Base-by-base conservation (phyloP, 768 basidiomycete species). In the Podaxis pistillaris region DNA sequence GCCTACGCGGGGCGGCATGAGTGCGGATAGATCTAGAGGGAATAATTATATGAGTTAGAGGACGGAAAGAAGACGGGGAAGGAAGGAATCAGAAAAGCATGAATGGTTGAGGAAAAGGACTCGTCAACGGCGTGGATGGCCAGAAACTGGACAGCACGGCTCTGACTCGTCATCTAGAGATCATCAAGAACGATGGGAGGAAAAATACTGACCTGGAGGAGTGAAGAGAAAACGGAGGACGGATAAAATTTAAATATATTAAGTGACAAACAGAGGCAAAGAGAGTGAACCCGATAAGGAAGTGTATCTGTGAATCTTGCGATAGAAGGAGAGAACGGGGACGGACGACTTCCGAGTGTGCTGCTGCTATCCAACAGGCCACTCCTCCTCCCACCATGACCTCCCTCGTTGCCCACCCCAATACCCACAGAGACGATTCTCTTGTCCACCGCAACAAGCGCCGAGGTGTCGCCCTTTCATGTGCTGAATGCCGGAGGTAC, bases 161-260 rank as follows among this genome's bases (percentile, higher is more conserved):
- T 94, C 93, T 79, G 93, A 94, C 93, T 94, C 92, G 92, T 83
- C 82, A 84, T 83, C 81, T 82, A 78, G 63, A 66, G 63, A 64
- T 81, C 81, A 82, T 82, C 81, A 70, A 50, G 54, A 30, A 36
- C 15, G 28, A 54, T 60, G 64, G 37, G 22, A 4, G 58, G 63
- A 64, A n/a, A 65, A 63, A 67, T 58, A 59, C 58, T 59, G 30
- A 59, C 58, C 58, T 58, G 30, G 44, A 41, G 17, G 26, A 54
- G 64, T 49, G 57, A 52, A 57, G 62, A 68, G 52, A 65, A 40
- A 51, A 36, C 41, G 47, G 38, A 50, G 24, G 22, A 50, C 5
- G 13, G 11, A 57, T 51, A 51, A 67, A 65, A 46, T 67, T 64
- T 40, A 64, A 65, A 63, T 54, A 37, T 36, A 49, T 50, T 63